These are phyloP conservation scores for Fusarium acutatum DNA, from an alignment of 2,329 filamentous ascomycete species.

Conservation along the genomic window DNA sequence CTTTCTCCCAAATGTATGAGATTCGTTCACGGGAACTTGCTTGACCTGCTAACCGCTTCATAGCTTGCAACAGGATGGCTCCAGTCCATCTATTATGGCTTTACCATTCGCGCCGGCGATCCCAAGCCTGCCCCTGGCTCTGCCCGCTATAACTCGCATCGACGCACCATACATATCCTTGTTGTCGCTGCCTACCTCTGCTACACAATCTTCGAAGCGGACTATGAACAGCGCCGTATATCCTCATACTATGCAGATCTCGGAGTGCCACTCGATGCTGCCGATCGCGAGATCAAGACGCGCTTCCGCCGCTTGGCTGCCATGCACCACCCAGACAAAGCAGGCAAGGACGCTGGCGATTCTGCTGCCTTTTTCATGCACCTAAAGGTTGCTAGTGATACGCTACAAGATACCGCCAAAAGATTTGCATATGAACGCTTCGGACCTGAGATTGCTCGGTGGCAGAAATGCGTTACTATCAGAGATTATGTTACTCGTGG, in stretches of 20 bases:
- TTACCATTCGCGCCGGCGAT: constrained; percentile 90
- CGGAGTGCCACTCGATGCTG: constrained; percentile 72
- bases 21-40: background rate
- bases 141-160: constrained; percentile 76
- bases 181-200: constrained; percentile 86
- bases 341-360: constrained; percentile 49
- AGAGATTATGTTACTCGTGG: constrained; percentile 78
- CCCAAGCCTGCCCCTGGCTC: constrained; percentile 77
- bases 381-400: constrained; percentile 85
- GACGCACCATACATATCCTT: constrained; percentile 81
- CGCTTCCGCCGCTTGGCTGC: constrained; percentile 81
- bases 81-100: constrained; percentile 84
- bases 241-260: constrained; percentile 85
- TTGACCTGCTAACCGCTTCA: constrained; percentile 24
- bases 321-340: constrained; percentile 86
- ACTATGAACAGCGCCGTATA: constrained; percentile 76
- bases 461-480: constrained; percentile 72
- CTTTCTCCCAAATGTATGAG: constrained; percentile 62
- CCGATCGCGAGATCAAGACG: constrained; percentile 81
- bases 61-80: constrained; percentile 81
- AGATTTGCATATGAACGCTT: constrained; percentile 92
- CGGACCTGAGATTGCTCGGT: constrained; percentile 74
- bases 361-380: constrained; percentile 73
- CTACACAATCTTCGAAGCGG: constrained; percentile 93
- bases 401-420: constrained; percentile 76